These are phyloP conservation scores for Centrapalus pauciflorus DNA, from an alignment of 129 eudicot genomes.

Conservation along the genomic window DNA sequence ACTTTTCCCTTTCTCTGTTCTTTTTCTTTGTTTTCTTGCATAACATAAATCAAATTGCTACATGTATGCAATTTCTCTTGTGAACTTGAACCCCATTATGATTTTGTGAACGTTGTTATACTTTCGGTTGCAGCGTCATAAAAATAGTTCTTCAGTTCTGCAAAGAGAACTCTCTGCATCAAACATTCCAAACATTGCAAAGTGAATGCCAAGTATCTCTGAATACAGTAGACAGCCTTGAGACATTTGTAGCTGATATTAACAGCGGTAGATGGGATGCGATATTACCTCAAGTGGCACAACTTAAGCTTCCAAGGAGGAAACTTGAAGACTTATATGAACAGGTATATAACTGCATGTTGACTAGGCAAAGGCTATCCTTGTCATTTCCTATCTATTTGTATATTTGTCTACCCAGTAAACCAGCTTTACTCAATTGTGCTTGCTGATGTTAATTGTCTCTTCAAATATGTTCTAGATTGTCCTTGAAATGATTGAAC, in stretches of 20 bases:
- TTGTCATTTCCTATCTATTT: neutral
- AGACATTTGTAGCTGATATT: constrained; percentile 93
- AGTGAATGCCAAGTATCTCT: constrained; percentile 95
- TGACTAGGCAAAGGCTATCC: neutral
- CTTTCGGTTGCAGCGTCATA: constrained; percentile 70
- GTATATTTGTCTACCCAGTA: neutral
- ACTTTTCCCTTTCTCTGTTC: neutral
- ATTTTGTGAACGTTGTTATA: neutral
- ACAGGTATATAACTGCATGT: constrained; percentile 46
- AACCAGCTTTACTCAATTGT: neutral
- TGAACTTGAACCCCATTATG: neutral
- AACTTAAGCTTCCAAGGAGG: constrained; percentile 92
- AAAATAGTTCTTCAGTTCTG: constrained; percentile 97
- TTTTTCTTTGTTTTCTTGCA: neutral
- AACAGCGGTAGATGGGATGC: constrained; percentile 99
- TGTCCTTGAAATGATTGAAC: constrained; percentile 99
- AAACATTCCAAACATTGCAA: constrained; percentile 90
- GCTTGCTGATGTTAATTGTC: constrained; percentile 11
- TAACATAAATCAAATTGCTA: neutral
- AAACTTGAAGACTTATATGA: constrained; percentile 90
- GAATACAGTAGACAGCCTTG: constrained; percentile 97
- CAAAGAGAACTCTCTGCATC: constrained; percentile 95
- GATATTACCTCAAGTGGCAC: constrained; percentile 91
- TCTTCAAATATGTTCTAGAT: constrained; percentile 40
- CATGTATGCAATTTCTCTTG: neutral